Base-by-base conservation (phyloP, 2,329 filamentous ascomycete genomes). In the Ceratocystis ficicola region DNA sequence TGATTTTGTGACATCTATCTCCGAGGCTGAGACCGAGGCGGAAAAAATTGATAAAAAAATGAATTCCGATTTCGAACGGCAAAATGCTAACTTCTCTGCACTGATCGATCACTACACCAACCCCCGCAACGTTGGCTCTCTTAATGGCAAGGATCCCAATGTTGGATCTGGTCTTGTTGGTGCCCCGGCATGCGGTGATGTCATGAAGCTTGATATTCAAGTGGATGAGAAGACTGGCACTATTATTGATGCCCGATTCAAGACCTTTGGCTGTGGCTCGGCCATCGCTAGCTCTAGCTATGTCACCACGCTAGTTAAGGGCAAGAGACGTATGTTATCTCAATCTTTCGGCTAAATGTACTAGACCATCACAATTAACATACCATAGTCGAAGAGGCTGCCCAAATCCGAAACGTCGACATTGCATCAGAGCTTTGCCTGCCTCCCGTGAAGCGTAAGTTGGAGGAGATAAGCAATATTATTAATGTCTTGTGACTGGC, bases 261-360 rank as follows among this genome's bases (percentile, higher is more conserved):
- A 96, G 86, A 96, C 92, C 0, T 96, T 96, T 74, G 92, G 92
- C 63, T 96, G 92, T 75, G 92, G 92, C 65, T 91, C 87, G 36
- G 94, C 94, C 70, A 99, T 99, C 76, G 94, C 94, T 55, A 93
- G 88, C 69, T 95, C 89, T 68, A 94, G 88, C 73, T 99, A 99
- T 75, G 78, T 99, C 72, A 99, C 94, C n/a, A 91, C 96, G 77
- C 80, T 99, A 68, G 92, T 99, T 69, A 85, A 90, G 69, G 94
- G 94, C 68, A 99, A 97, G 93, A 95, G 76, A 71, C 69, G 65
- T 66, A 50, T 12, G 65, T 57, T 50, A 12, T 20, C 8, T 20
- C 6, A 8, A 36, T n/a, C 15, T 12, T n/a, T 1, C 12, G 5
- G 7, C 28, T 28, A 30, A 41, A 5, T 15, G 7, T 17, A 20